Conservation (phyloP, 2,329 filamentous ascomycete species). For the Aspergillus sp. region DNA sequence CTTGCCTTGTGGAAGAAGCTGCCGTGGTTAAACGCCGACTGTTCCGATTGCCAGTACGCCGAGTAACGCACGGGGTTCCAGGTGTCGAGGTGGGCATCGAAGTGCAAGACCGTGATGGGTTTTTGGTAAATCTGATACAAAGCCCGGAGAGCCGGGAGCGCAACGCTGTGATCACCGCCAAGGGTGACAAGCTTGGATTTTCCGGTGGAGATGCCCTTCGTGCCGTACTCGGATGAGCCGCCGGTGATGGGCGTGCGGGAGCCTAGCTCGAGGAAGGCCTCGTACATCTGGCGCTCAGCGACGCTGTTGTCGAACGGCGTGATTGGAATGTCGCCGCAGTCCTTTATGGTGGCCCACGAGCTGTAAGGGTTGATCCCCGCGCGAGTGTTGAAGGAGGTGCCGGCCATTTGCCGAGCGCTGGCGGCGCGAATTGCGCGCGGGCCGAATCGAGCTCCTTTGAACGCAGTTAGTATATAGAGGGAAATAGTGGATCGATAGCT, state of each 20-base stretch:
- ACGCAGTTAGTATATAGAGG: not conserved
- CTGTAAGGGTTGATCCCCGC: conserved; percentile 81
- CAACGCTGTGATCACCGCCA: conserved; percentile 72
- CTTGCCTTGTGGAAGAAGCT: conserved; percentile 90
- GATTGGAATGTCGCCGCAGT: conserved; percentile 89
- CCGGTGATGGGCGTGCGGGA: conserved; percentile 42
- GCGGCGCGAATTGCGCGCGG: conserved; percentile 84
- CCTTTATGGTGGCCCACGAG: conserved; percentile 74
- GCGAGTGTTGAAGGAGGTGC: conserved; percentile 78
- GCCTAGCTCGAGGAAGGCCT: conserved; percentile 71
- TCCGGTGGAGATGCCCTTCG: conserved; percentile 33
- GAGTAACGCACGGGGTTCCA: conserved; percentile 81
- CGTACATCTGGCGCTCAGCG: conserved; percentile 79
- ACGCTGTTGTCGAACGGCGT: conserved; percentile 83
- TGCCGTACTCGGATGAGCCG: conserved; percentile 25
- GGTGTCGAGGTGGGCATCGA: conserved; percentile 78
- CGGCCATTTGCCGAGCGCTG: conserved; percentile 75
- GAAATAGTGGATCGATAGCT: not conserved
- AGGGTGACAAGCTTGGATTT: conserved; percentile 63
- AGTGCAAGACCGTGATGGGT: conserved; percentile 70
- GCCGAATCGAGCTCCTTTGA: conserved; percentile 70
- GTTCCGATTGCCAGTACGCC: conserved; percentile 68
- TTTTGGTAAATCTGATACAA: conserved; percentile 62
- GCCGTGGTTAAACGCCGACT: conserved; percentile 80
- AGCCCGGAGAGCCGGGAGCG: conserved; percentile 68